Evolutionary conservation across 2,329 filamentous ascomycete species (phyloP), one percentile per base, ranked within the genome.

Genomic region (Clarireedia hainanense): DNA sequence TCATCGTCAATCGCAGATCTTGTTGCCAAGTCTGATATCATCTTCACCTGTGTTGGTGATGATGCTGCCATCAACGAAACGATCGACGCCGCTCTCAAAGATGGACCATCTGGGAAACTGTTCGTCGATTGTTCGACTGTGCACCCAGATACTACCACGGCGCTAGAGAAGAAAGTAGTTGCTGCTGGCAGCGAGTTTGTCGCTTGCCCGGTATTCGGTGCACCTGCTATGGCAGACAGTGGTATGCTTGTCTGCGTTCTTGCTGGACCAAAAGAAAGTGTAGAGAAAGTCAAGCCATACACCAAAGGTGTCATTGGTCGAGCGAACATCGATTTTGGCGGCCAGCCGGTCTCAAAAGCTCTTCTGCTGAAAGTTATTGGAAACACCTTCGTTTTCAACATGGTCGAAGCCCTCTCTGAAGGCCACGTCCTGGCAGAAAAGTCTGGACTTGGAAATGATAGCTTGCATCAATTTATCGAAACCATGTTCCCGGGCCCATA

Each of bases 61-160:
- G 91, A 96, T 68, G 75, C 79, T 2, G 87, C 88, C 5, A 82
- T 95, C 45, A 78, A 82, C 56, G 73, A 78, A 4, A 81, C 83
- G 20, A 78, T 89, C 58, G 70, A 77, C 43, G 68, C 76, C 3
- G 79, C 86, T 30, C 72, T 89, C 3, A 65, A 79, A 48, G 67
- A 72, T 17, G 73, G 82, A 56, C 72, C 88, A 17, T 76, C 76
- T 27, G 84, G 82, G 59, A 96, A 95, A 73, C 75, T 94, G 15
- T 85, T 96, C 62, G 80, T 95, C 34, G 91, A 96, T 68, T 91
- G 87, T 76, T 94, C 89, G 3, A 96, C 91, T 26, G 81, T 96
- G 37, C 88, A 94, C 70, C 91, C 91, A 0, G 86, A 91, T 55
- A 90, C 88, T 4, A 88, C 88, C 1, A 80, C 88, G 58, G 76